Base-by-base conservation (phyloP, 768 basidiomycete genomes). In the Clathrus columnatus region DNA sequence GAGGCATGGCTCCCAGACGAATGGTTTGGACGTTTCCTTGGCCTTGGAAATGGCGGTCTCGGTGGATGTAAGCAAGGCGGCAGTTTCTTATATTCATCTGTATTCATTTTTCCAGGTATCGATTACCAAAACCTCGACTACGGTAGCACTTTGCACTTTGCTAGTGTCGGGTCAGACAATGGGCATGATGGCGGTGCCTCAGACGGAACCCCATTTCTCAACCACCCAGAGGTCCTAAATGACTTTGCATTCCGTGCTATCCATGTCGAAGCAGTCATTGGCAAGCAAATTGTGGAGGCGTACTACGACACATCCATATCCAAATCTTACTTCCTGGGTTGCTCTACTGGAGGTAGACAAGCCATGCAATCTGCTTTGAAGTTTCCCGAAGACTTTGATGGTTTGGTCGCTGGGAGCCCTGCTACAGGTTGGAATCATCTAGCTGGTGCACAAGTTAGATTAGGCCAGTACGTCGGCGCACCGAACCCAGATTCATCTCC, bases 301-400 rank as follows among this genome's bases (percentile, higher is more conserved):
- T 69, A 65, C 50, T 69, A 69, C 53, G 57, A 57, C 20, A 27
- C 28, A 3, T 26, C 55, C 4, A 56, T 59, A 17, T 54, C 50
- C n/a, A 66, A 64, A 55, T 61, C 64, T 14, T 69, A 69, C 48
- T 69, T 61, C 47, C 32, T 65, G 7, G 67, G 68, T 4, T 69
- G 68, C 55, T 67, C 66, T 0, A 66, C 62, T 1, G 68, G 67
- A 58, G 68, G 68, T 21, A 63, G 68, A 20, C 66, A 67, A 54
- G 68, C 66, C 58, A 61, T 61, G 7, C 61, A 63, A 44, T 54
- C 61, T 5, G 63, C 64, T 18, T 59, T 61, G 43, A 54, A 59
- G n/a, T 69, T 64, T 41, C 68, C 68, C 0, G 66, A 67, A 2
- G 68, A 69, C 48, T 69, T 69, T 52, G 66, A 68, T 48, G 68